Evolutionary conservation across 1,284 basidiomycete genomes (phyloP), one percentile per base, ranked within the genome.

Genomic region (Boletus mariae): DNA sequence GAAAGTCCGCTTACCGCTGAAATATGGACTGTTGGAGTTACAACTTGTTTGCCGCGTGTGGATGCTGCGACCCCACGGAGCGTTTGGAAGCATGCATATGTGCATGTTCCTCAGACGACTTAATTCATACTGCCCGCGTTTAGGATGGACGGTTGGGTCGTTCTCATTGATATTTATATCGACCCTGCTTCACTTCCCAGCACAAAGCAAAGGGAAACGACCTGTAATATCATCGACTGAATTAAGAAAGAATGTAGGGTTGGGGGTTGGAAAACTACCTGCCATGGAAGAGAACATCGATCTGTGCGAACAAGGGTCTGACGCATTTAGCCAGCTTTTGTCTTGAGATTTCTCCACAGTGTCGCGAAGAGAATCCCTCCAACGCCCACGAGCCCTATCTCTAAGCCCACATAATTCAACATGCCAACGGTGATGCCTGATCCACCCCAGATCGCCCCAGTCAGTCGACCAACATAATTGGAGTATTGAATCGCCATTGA

Each of bases 361-460:
- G 72, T 75, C 43, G 71, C 62, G 61, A 81, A 82, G 60, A 86
- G 69, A 23, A 81, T 55, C 0, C 71, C 74, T 2, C 84, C 85
- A 41, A 87, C 67, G 2, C 80, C 82, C 2, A 85, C 80, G 1
- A 86, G 69, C 12, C 71, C 79, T 49, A 88, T 74, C 67, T 87
- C 80, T 55, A 87, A 57, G n/a, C 79, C 82, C 5, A 84, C 69
- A 54, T 80, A 87, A 45, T 74, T 79, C 55, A 72, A 52, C 84
- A 87, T 87, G 20, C 85, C 85, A 5, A 87, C 77, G 20, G 73
- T 71, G 1, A 87, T 76, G 7, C 85, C 85, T 7, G 79, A 75
- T 15, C 84, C 86, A 50, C 84, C 86, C 77, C 83, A 83, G 26
- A 87, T 72, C 15, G 84, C 84, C 4, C 85, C 85, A 3, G 78